Evolutionary conservation across 108 stramenopile genomes (phyloP).

Genomic region (Bacterosira constricta): DNA sequence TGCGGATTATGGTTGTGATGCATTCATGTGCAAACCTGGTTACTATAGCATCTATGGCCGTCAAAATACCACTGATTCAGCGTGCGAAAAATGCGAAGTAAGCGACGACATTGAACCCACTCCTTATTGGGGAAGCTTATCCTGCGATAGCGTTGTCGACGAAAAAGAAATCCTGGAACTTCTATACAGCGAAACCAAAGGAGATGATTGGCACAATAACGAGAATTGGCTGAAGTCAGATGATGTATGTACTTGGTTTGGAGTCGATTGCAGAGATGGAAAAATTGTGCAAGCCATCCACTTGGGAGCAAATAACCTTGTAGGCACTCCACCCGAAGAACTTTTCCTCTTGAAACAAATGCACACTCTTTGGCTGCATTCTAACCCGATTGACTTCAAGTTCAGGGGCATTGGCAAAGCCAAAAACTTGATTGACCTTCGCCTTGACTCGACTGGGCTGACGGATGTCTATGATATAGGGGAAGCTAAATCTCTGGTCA

Average conservation of each 20-base stretch:
- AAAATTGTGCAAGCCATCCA: slow-evolving; percentile 63
- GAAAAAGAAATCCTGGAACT: slow-evolving; percentile 67
- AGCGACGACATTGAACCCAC: slow-evolving; percentile 45
- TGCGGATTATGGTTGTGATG: slow-evolving; percentile 61
- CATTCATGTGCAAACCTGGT: slow-evolving; percentile 73
- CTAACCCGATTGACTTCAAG: slow-evolving; percentile 77
- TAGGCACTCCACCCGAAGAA: slow-evolving; percentile 72
- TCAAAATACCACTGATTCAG: slow-evolving; percentile 48
- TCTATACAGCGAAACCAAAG: slow-evolving; percentile 66
- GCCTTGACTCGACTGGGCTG: slow-evolving; percentile 78
- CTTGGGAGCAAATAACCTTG: slow-evolving; percentile 77
- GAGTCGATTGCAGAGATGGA: slow-evolving; percentile 69
- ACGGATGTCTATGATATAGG: slow-evolving; percentile 70
- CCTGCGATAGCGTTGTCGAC: slow-evolving; percentile 52
- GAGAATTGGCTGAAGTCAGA: slow-evolving; percentile 71
- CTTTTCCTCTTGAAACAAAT: slow-evolving; percentile 74
- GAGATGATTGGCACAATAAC: slow-evolving; percentile 49
- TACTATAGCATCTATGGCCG: slow-evolving; percentile 65
- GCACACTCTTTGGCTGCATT: slow-evolving; percentile 76
- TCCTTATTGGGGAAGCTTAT: slow-evolving; percentile 62
- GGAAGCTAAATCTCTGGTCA: slow-evolving; percentile 55
- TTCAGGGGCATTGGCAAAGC: slow-evolving; percentile 83
- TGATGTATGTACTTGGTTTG: slow-evolving; percentile 79
- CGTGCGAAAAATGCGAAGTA: slow-evolving; percentile 60
- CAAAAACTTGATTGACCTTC: slow-evolving; percentile 61